phyloP scores from a whole-genome alignment of 1,284 basidiomycete genomes.

The Inonotus obliquus region DNA sequence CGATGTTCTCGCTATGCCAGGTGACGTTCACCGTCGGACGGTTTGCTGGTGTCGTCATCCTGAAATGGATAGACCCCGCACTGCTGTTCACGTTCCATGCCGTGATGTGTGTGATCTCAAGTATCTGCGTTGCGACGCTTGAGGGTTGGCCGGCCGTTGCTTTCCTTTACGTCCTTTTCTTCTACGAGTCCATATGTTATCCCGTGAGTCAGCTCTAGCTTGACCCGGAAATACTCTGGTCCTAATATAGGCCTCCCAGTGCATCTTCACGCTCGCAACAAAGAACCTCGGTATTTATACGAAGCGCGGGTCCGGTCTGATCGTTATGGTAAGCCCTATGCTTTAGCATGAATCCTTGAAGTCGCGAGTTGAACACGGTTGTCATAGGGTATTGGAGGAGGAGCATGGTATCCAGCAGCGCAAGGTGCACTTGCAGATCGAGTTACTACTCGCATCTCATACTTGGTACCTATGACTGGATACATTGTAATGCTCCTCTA shows the following conservation, averaged over 20 bases:
- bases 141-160: slow-evolving; percentile 54
- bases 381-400: slow-evolving; percentile 60
- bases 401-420: slow-evolving; percentile 71
- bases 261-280: slow-evolving; percentile 70
- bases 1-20: slow-evolving; percentile 69
- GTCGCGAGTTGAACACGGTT: neutral
- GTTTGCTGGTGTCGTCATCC: slow-evolving; percentile 60
- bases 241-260: slow-evolving; percentile 36
- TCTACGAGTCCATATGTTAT: slow-evolving; percentile 74
- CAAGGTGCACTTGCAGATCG: slow-evolving; percentile 65
- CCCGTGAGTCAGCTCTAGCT: slow-evolving; percentile 41
- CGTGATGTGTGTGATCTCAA: slow-evolving; percentile 47
- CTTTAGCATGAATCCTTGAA: slow-evolving; percentile 7
- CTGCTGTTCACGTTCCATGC: slow-evolving; percentile 56
- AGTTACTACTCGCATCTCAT: slow-evolving; percentile 47
- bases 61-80: slow-evolving; percentile 63
- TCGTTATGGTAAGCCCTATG: slow-evolving; percentile 48
- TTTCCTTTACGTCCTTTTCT: slow-evolving; percentile 67
- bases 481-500: slow-evolving; percentile 56
- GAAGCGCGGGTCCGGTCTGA: slow-evolving; percentile 63
- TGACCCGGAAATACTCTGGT: neutral
- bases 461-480: slow-evolving; percentile 55
- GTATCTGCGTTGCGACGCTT: slow-evolving; percentile 48
- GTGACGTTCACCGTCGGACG: slow-evolving; percentile 69
- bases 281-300: slow-evolving; percentile 67